A percentile compares a stretch with the other conserved stretches of the same genome.
Evolutionary conservation across 192 early-diverging fungal genomes (phyloP).

Genomic region (Coemansia sp.): DNA sequence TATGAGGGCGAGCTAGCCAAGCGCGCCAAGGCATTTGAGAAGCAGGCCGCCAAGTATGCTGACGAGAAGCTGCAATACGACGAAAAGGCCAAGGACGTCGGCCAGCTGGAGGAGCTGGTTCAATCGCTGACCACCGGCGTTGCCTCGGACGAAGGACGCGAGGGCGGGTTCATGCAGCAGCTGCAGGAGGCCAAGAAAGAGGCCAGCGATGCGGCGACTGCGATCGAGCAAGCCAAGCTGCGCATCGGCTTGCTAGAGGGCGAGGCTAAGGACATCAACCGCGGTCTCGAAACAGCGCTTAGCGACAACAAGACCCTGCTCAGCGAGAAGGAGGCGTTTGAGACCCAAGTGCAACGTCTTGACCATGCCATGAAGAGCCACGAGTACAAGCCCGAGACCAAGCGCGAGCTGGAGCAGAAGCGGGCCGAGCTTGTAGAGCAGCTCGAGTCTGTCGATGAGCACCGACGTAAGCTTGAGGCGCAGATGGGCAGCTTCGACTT

Average conservation of each 20-base stretch:
- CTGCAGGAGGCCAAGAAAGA: conserved; percentile 77
- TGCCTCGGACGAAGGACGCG: conserved; percentile 86
- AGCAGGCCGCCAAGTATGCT: conserved; percentile 34
- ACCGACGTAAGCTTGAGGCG: conserved; percentile 42
- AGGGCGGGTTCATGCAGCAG: conserved; percentile 97
- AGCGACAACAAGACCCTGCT: conserved; percentile 69
- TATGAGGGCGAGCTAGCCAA: conserved; percentile 41
- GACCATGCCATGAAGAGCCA: conserved; percentile 25
- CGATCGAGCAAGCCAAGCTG: conserved; percentile 79
- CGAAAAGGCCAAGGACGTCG: conserved; percentile 40
- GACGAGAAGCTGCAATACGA: conserved; percentile 51
- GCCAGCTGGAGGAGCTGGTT: conserved; percentile 76
- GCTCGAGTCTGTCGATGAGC: conserved; percentile 43
- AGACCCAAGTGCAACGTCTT: conserved; percentile 23
- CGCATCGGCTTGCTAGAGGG: conserved; percentile 76
- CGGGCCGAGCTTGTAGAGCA: conserved; percentile 33
- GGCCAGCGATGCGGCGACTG: conserved; percentile 64
- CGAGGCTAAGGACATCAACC: conserved; percentile 71
- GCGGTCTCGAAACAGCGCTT: conserved; percentile 69
- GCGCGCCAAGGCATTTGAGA: conserved; percentile 20
- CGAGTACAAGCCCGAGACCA: conserved; percentile 32
- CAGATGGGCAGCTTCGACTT: conserved; percentile 75
- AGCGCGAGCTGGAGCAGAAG: conserved; percentile 42
- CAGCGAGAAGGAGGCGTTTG: conserved; percentile 30
- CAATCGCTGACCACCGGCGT: conserved; percentile 95